These are phyloP conservation scores for Ganoderma multipileum DNA, from an alignment of 1,284 basidiomycete genomes.

Conservation along the genomic window DNA sequence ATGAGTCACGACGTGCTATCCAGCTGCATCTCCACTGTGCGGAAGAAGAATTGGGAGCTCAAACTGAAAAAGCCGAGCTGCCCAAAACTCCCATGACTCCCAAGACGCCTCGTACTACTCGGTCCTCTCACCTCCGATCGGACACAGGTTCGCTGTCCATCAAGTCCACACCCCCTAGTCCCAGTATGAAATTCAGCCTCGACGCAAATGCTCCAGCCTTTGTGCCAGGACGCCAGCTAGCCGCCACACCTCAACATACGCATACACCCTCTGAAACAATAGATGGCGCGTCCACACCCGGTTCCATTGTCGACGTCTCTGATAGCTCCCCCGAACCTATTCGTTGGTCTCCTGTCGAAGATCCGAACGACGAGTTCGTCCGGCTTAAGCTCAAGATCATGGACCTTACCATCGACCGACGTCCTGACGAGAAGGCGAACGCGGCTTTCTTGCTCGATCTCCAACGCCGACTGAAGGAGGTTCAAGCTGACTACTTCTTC, in stretches of 20 bases:
- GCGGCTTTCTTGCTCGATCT: conserved; percentile 52
- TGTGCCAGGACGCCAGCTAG: conserved; percentile 39
- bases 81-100: conserved; percentile 35
- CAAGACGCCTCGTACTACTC: conserved; percentile 43
- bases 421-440: conserved; percentile 44
- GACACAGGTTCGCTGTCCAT: conserved; percentile 18
- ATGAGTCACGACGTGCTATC: not conserved
- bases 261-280: not conserved
- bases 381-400: conserved; percentile 63
- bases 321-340: conserved; percentile 34
- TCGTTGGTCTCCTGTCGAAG: conserved; percentile 49
- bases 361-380: conserved; percentile 71
- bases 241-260: conserved; percentile 7
- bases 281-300: conserved; percentile 16
- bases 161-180: conserved; percentile 23
- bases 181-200: conserved; percentile 21
- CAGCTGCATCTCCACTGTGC: conserved; percentile 47
- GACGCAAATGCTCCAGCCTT: conserved; percentile 47
- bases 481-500: conserved; percentile 81
- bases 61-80: conserved; percentile 20
- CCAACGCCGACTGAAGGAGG: conserved; percentile 57
- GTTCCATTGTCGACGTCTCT: conserved; percentile 14
- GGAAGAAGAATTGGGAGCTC: conserved; percentile 59
- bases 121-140: conserved; percentile 39
- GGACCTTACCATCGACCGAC: conserved; percentile 45